Conservation (phyloP, 2,329 filamentous ascomycete species). For the Fusarium anthophilum region DNA sequence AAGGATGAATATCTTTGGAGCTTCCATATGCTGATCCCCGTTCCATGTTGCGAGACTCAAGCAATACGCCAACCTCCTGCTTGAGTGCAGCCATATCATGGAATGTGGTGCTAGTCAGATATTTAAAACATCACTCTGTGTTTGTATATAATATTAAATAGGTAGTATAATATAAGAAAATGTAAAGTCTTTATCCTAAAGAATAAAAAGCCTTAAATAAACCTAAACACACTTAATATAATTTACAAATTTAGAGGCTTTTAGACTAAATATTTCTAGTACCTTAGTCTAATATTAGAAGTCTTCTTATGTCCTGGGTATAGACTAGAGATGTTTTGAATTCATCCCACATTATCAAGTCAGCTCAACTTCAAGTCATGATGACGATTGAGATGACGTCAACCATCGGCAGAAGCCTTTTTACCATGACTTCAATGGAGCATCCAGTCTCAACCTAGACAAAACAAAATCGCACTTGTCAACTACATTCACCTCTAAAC, state of each 20-base stretch:
- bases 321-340: no score
- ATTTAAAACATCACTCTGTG: background rate
- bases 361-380: background rate
- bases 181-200: accelerated
- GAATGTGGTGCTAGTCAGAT: accelerated
- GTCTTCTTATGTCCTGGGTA: no score
- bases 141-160: no score
- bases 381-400: conserved; percentile 20
- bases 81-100: accelerated
- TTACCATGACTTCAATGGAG: background rate
- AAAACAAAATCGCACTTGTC: background rate
- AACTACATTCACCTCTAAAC: accelerated
- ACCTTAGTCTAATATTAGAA: no score
- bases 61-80: accelerated
- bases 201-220: no score
- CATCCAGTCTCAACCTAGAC: no score
- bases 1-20: background rate
- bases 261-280: no score
- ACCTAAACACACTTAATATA: no score
- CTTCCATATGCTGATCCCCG: background rate
- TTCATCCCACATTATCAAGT: no score
- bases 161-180: no score
- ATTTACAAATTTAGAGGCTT: no score
- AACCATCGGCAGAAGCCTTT: background rate
- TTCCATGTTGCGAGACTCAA: background rate